Base-by-base conservation (phyloP, 345 rosid genomes). In the Syzygium jambos region DNA sequence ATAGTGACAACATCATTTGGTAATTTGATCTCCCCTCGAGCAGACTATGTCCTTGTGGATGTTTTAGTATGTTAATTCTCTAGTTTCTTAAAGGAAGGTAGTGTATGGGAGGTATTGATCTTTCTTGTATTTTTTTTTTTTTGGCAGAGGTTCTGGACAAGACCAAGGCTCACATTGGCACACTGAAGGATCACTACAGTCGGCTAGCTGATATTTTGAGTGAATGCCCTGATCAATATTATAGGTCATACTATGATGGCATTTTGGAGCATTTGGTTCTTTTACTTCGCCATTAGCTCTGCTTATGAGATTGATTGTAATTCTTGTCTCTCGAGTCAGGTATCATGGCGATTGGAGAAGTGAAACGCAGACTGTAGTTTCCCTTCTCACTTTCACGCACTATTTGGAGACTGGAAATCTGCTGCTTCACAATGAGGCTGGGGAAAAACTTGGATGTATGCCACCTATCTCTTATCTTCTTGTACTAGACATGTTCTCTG, bases 291-390 rank as follows among this genome's bases (percentile, higher is more conserved):
- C 52, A 78, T 84, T 49, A 77, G 52, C 52, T 88, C 4, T 85
- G 78, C 88, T 84, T 54, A 87, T n/a, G 85, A 84, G 85, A 7
- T 51, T 88, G 29, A 52, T 51, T 56, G 56, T n/a, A 27, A 61
- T 38, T 30, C 15, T 83, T 87, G 65, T 86, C 51, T 91, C 87
- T 86, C 34, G 86, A 19, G 85, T 27, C 88, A 98, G 99, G 93
- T 98, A 94, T 93, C 98, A 96, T 90, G 97, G 96, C 78, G 99
- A 96, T 91, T 98, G 99, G 99, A 95, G 90, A 91, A 94, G 92
- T 90, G 99, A 95, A 91, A 96, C 99, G 15, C 99, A 96, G 87
- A 92, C 90, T n/a, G 97, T 95, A 46, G 98, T 95, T 86, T 96
- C 96, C 7, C 92, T 92, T 91, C 96, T 98, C 89, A 94, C 96